Conservation (phyloP, 495 filamentous ascomycete species). For the Platismatia glauca region DNA sequence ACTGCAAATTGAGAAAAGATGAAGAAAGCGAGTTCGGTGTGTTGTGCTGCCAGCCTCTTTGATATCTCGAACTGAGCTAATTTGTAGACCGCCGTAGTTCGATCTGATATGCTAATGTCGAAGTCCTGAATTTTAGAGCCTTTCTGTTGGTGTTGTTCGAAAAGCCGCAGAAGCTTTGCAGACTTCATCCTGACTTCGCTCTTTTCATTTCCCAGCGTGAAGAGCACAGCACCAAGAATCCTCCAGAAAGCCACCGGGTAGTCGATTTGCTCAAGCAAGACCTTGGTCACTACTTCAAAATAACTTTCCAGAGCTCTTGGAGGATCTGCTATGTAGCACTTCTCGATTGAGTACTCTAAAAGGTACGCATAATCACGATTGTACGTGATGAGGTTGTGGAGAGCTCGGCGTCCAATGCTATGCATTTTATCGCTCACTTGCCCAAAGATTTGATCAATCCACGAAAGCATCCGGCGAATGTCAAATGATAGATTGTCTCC, state of each 20-base stretch:
- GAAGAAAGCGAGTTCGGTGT: constrained; percentile 79
- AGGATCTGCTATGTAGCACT: constrained; percentile 71
- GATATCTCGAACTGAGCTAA: constrained; percentile 95
- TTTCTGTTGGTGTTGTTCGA: constrained; percentile 78
- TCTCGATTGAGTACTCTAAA: constrained; percentile 75
- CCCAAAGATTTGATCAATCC: constrained; percentile 91
- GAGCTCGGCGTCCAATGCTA: constrained; percentile 77
- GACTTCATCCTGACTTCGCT: constrained; percentile 82
- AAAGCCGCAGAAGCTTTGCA: constrained; percentile 66
- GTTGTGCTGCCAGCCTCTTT: constrained; percentile 75
- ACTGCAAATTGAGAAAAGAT: constrained; percentile 90
- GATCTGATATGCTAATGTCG: constrained; percentile 96
- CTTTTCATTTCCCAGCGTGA: constrained; percentile 83
- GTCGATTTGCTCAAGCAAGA: constrained; percentile 69
- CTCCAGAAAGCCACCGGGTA: constrained; percentile 85
- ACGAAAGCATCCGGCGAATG: constrained; percentile 79
- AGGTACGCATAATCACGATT: constrained; percentile 79
- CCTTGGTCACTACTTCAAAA: constrained; percentile 82
- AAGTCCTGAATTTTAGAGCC: constrained; percentile 91
- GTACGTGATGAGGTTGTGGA: constrained; percentile 84
- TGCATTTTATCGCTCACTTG: constrained; percentile 83
- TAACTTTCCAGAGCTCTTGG: constrained; percentile 88
- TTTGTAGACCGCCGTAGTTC: constrained; percentile 96
- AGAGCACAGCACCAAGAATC: constrained; percentile 76
- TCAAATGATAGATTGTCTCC: constrained; percentile 81